Conservation (phyloP, 805 yeast species). For the Sungouiozyma ichnusensis region DNA sequence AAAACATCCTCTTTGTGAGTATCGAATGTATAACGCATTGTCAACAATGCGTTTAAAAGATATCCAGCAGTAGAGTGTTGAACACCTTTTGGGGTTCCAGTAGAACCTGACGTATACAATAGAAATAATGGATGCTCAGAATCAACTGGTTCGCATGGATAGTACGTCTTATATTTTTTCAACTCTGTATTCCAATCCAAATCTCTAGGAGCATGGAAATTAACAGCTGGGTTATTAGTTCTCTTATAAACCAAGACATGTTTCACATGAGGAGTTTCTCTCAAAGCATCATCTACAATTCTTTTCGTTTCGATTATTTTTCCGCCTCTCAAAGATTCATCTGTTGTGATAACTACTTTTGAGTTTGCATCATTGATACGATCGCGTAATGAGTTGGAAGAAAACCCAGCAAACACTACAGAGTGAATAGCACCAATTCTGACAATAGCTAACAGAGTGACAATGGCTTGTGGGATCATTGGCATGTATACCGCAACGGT, state of each 20-base stretch:
- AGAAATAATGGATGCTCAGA: slow-evolving; percentile 77
- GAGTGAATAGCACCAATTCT: slow-evolving; percentile 81
- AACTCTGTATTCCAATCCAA: slow-evolving; percentile 69
- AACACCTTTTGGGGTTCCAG: slow-evolving; percentile 84
- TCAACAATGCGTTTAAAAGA: slow-evolving; percentile 58
- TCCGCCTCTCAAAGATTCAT: slow-evolving; percentile 78
- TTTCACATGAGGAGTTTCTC: slow-evolving; percentile 52
- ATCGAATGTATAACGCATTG: slow-evolving; percentile 70
- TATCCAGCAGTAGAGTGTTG: slow-evolving; percentile 77
- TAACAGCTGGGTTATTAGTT: slow-evolving; percentile 45
- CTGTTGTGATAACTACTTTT: slow-evolving; percentile 65
- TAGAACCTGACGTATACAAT: slow-evolving; percentile 77
- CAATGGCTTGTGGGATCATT: slow-evolving; percentile 72
- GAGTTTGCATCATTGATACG: slow-evolving; percentile 65
- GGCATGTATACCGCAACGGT: slow-evolving; percentile 82
- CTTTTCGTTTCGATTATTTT: slow-evolving; percentile 70
- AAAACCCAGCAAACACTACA: slow-evolving; percentile 78
- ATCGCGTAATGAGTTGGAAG: slow-evolving; percentile 60
- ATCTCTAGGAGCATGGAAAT: slow-evolving; percentile 48
- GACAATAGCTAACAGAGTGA: slow-evolving; percentile 65
- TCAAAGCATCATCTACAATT: slow-evolving; percentile 72
- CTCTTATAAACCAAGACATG: slow-evolving; percentile 65
- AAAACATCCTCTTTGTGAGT: slow-evolving; percentile 62
- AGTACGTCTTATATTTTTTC: slow-evolving; percentile 53
- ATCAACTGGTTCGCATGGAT: slow-evolving; percentile 63